A percentile compares a stretch with the other conserved stretches of the same genome.
phyloP scores from a whole-genome alignment of 768 basidiomycete species.

The Suillus cothurnatus region DNA sequence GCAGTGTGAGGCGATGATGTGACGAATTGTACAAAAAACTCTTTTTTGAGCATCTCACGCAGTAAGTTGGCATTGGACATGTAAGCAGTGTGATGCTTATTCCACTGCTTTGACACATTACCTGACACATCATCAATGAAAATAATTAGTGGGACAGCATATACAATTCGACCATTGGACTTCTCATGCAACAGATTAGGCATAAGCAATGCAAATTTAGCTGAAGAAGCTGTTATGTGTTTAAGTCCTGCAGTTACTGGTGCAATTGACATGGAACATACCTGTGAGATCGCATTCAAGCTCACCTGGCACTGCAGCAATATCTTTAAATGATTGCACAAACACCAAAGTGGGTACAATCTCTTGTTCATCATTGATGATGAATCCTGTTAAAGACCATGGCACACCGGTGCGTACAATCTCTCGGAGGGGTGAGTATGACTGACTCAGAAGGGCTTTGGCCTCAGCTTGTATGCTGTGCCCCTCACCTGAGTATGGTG shows the following conservation, averaged over 20 bases:
- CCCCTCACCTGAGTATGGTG: too few species aligned
- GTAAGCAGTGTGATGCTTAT: constrained; percentile 47
- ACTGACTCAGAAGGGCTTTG: too few species aligned
- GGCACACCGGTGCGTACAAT: too few species aligned
- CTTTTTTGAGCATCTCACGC: constrained; percentile 35
- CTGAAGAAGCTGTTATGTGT: neutral
- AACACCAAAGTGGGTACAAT: neutral
- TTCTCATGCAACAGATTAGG: constrained; percentile 16
- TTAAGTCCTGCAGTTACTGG: neutral
- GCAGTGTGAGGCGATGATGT: constrained; percentile 41
- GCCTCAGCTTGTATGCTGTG: too few species aligned
- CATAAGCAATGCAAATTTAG: constrained; percentile 4
- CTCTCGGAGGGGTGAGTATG: too few species aligned
- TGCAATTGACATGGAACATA: neutral
- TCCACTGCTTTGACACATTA: constrained; percentile 46
- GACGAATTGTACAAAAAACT: constrained; percentile 40
- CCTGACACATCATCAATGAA: constrained; percentile 45
- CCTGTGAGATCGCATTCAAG: constrained; percentile 9
- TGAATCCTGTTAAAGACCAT: too few species aligned
- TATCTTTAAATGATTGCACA: constrained; percentile 5
- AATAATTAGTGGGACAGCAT: neutral
- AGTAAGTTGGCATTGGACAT: constrained; percentile 40
- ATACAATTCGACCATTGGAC: constrained; percentile 12
- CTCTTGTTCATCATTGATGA: neutral
- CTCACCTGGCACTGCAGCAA: neutral